Base-by-base conservation (phyloP, 306 rosid species). In the Citrullus colocynthis region DNA sequence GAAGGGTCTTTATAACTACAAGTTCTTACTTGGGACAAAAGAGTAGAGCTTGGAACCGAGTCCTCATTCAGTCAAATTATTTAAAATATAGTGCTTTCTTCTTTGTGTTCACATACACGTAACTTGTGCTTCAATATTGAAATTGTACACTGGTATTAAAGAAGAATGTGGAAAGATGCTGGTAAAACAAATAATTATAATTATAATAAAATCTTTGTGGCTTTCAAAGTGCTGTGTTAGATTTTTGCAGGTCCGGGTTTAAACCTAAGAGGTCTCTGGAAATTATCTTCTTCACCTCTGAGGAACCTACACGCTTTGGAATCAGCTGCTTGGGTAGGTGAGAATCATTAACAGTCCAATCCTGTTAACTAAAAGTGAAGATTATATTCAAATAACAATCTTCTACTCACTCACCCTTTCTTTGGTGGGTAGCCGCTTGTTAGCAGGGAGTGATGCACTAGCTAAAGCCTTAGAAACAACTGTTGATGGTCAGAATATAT, bases 301-400 rank as follows among this genome's bases (percentile, higher is more conserved):
- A 95, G 88, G 98, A 95, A 84, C 97, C 98, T 37, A 89, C 98
- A 30, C 96, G 97, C 82, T 95, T 88, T 85, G 98, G 97, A 74
- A 89, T 95, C 80, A 65, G 97, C 86, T 95, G 98, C 83, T 86
- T 95, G 80, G 97, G 97, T 88, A 94, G 98, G 98, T 94, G 71
- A 83, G 89, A 45, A 81, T 56, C 63, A 18, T 37, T 30, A 51
- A 28, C 20, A 57, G 30, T 14, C 30, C 34, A 81, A 34, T 14
- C 80, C 62, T 79, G 14, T 52, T 58, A 39, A 59, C 78, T 59
- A 21, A 70, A 54, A 7, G 34, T 76, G 41, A 75, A 81, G 17
- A 75, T 24, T 42, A 28, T 18, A 17, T 75, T 5, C 52, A 24
- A 52, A 74, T 51, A 49, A 28, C 54, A 57, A 24, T 9, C 73